Conservation (phyloP, 129 eudicot species). For the Chrysanthemum makinoi region DNA sequence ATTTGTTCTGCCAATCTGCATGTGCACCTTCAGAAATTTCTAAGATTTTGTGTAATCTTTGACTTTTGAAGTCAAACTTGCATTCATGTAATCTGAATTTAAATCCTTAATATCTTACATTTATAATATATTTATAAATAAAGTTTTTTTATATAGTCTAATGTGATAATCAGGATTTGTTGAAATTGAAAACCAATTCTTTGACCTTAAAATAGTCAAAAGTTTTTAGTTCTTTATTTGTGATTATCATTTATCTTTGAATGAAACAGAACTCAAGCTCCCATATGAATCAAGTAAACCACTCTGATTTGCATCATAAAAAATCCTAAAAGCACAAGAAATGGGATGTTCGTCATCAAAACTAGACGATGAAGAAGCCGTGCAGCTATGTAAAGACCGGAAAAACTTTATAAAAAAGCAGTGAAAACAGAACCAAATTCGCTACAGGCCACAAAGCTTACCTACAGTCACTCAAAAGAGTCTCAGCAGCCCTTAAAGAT, state of each 20-base stretch:
- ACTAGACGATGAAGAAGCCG: constrained; percentile 87
- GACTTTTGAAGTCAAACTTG: constrained; percentile 24
- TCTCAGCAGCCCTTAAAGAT: constrained; percentile 85
- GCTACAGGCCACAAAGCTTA: constrained; percentile 86
- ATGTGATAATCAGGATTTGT: background rate
- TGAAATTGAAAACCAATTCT: too few relatives aligned
- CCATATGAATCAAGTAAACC: constrained; percentile 62
- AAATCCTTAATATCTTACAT: background rate
- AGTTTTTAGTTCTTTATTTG: constrained; percentile 16
- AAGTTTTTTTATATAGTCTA: background rate
- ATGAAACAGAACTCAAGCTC: constrained; percentile 31
- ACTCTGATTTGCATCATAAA: constrained; percentile 38
- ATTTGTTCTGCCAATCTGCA: constrained; percentile 6
- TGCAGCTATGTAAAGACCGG: constrained; percentile 83
- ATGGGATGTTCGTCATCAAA: constrained; percentile 99
- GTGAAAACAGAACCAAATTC: constrained; percentile 78
- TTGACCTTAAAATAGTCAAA: constrained; percentile 12
- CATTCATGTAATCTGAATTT: background rate
- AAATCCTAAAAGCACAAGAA: constrained; percentile 37
- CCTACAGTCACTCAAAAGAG: constrained; percentile 69
- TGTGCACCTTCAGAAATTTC: background rate
- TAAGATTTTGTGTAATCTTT: background rate
- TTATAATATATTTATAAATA: background rate
- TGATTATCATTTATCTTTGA: background rate
- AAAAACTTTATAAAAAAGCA: constrained; percentile 92